A percentile compares a stretch with the other conserved stretches of the same genome.
Evolutionary conservation across 192 early-diverging fungal species (phyloP).

Genomic region (Coemansia sp.): DNA sequence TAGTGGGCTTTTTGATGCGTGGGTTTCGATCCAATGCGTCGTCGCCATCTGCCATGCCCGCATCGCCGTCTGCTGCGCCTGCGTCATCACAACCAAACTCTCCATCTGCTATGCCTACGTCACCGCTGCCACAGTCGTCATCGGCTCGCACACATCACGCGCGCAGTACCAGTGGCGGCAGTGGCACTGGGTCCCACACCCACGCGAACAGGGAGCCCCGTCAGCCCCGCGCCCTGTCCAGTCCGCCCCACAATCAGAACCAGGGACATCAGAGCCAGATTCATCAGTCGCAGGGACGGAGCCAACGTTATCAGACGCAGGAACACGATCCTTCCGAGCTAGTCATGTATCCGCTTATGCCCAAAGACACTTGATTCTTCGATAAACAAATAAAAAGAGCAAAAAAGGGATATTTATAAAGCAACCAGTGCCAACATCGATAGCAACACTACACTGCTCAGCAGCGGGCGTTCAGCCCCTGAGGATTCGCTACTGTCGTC

Average conservation of each 20-base stretch:
- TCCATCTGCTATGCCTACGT: too few species aligned
- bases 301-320: not conserved
- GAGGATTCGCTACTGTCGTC: not conserved
- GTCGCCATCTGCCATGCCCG: conserved; percentile 8
- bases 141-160: conserved; percentile 7
- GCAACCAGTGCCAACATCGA: not conserved
- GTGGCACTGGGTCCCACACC: not conserved
- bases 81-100: too few species aligned
- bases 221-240: not conserved
- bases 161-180: conserved; percentile 23
- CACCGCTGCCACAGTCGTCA: too few species aligned
- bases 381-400: not conserved
- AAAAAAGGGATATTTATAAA: not conserved
- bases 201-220: not conserved
- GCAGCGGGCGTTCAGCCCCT: not conserved
- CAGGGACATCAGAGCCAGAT: not conserved
- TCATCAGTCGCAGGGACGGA: not conserved
- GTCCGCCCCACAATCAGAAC: not conserved
- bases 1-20: conserved; percentile 43
- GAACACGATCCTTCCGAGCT: not conserved
- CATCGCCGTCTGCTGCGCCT: not conserved
- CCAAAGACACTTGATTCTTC: not conserved
- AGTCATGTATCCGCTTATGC: conserved; percentile 11
- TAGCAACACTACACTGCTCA: not conserved
- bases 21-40: conserved; percentile 30